Base-by-base conservation (phyloP, 192 early-diverging fungal species). In the Umbelopsis isabellina region DNA sequence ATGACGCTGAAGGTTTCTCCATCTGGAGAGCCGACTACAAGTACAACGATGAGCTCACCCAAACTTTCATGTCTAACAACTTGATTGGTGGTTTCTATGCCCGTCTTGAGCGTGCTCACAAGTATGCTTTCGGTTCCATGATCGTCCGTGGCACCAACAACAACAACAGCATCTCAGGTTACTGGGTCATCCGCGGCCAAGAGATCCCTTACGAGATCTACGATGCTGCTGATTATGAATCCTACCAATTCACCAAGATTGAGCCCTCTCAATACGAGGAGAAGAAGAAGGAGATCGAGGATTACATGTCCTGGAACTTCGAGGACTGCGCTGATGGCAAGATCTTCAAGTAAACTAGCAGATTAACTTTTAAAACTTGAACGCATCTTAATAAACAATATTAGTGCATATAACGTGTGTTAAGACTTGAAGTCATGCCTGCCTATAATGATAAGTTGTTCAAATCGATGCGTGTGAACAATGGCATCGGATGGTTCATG, bases 1-100 rank as follows among this genome's bases (percentile, higher is more conserved):
- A 78, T 74, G 95, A 98, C 79, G 75, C 91, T 46, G 79, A 91
- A 49, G 95, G 94, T 75, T 97, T 87, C 91, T 93, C 94, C 48
- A 84, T 97, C 86, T 97, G 89, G 89, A 90, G 90, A 81, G 91
- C 93, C 58, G 88, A 92, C 73, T 97, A 97, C 91, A 95, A 95
- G 85, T 97, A 97, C 91, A 96, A 96, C 84, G 82, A 87, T 66
- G 96, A 98, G 85, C 84, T 98, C 58, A 93, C 92, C 79, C 72
- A 82, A 82, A 75, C 88, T 25, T 97, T 92, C 89, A 96, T 97
- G 95, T 91, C 93, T 70, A 88, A 87, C 86, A 98, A 98, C 91
- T 86, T 97, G 74, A 87, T 96, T 53, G 93, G 95, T 77, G 96
- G 96, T 73, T 92, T 96, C 85, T 95, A 89, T 79, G 90, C 90